Evolutionary conservation across 176 grass and related monocot genomes (phyloP).

Genomic region (Avena sativa): DNA sequence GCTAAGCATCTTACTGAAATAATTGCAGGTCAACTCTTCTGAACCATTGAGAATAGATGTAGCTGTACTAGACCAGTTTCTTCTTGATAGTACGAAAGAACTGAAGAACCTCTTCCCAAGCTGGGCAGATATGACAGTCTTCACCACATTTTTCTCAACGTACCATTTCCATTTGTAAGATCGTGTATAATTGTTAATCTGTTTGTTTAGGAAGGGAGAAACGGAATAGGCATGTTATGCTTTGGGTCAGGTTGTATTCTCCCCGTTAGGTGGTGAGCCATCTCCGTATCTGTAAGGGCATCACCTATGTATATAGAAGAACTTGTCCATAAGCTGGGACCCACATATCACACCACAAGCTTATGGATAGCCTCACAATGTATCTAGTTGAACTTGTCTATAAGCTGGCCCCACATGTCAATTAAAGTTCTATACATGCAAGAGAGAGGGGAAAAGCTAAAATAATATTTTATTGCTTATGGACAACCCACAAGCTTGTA

Average conservation of each 20-base stretch:
- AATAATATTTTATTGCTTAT: no score
- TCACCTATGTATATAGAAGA: no score
- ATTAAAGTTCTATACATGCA: no score
- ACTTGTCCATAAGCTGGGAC: no score
- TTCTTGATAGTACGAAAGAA: constrained; percentile 65
- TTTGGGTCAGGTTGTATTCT: constrained; percentile 1
- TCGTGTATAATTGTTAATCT: constrained; percentile 45
- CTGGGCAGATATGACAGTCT: constrained; percentile 87
- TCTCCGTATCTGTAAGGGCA: constrained; percentile 36
- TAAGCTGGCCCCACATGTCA: no score
- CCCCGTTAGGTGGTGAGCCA: neutral
- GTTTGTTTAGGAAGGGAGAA: neutral
- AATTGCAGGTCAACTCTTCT: constrained; percentile 71
- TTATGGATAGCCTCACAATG: no score
- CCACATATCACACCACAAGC: no score
- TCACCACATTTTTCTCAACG: constrained; percentile 86
- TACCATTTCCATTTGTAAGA: constrained; percentile 71
- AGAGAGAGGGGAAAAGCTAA: no score
- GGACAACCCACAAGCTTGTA: no score
- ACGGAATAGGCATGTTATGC: constrained; percentile 9
- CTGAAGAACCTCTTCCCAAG: constrained; percentile 78
- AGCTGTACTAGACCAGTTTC: constrained; percentile 90
- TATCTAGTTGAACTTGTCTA: no score
- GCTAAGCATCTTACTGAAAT: constrained; percentile 23
- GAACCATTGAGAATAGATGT: constrained; percentile 78